These are phyloP conservation scores for Acorus calamus DNA, from an alignment of 106 monocot genomes.

Conservation along the genomic window DNA sequence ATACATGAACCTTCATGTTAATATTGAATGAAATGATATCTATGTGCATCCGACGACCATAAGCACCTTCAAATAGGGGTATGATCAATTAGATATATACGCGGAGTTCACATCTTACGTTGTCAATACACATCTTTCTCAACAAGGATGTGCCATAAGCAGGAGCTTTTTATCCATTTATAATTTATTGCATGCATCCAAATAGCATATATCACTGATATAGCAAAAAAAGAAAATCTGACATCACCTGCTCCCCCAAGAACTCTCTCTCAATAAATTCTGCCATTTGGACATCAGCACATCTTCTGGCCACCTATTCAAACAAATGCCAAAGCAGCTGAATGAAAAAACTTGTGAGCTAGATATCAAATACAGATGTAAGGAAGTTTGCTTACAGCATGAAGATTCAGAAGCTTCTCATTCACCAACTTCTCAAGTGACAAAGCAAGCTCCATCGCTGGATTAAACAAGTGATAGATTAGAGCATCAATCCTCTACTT, in stretches of 20 bases:
- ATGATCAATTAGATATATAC: too few species aligned
- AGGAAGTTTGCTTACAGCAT: not conserved
- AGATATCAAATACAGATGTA: conserved; percentile 6
- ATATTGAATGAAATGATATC: too few species aligned
- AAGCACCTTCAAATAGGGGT: too few species aligned
- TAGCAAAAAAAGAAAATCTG: not conserved
- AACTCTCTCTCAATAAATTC: conserved; percentile 82
- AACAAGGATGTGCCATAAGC: too few species aligned
- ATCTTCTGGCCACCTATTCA: conserved; percentile 10
- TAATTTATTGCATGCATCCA: too few species aligned
- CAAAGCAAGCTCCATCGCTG: conserved; percentile 85
- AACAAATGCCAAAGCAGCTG: not conserved
- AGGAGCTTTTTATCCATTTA: too few species aligned
- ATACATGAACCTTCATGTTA: too few species aligned
- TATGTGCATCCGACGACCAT: too few species aligned
- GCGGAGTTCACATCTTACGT: too few species aligned
- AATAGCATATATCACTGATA: not conserved
- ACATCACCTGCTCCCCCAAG: conserved; percentile 70
- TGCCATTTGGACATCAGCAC: conserved; percentile 55
- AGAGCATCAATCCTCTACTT: not conserved
- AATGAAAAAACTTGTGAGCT: conserved; percentile 24
- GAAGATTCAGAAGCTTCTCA: conserved; percentile 67
- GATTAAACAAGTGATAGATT: conserved; percentile 3
- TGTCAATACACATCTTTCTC: too few species aligned
- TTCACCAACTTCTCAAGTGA: conserved; percentile 78